These are phyloP conservation scores for Pestalotiopsis sp. DNA, from an alignment of 2,329 filamentous ascomycete species.

Conservation along the genomic window DNA sequence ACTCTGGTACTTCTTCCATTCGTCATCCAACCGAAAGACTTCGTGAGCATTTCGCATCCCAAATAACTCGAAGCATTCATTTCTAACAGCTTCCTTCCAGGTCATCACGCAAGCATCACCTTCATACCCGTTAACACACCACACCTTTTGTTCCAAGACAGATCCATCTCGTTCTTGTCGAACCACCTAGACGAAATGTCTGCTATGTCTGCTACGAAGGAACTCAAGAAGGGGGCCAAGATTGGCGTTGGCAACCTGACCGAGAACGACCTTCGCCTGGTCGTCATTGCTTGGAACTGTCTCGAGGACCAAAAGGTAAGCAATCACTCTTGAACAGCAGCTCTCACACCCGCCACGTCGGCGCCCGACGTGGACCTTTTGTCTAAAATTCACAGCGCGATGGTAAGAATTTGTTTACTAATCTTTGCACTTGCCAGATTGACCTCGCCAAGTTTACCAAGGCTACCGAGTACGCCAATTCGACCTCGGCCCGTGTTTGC, in stretches of 20 bases:
- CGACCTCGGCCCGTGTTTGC: background rate
- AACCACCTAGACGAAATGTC: background rate
- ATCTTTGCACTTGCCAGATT: background rate
- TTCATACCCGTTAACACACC: too few relatives aligned
- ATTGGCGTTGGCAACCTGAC: background rate
- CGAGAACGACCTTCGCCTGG: background rate
- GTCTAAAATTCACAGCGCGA: background rate
- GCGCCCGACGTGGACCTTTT: background rate
- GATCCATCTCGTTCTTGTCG: background rate
- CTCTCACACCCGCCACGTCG: background rate
- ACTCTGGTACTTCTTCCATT: too few relatives aligned
- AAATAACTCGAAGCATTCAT: too few relatives aligned
- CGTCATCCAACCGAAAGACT: too few relatives aligned
- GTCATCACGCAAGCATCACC: too few relatives aligned
- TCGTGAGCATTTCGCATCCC: too few relatives aligned
- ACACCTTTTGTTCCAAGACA: too few relatives aligned
- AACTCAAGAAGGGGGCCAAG: background rate
- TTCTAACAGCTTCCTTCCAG: too few relatives aligned
- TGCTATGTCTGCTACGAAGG: background rate
- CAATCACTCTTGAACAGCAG: background rate
- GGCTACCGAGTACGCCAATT: background rate
- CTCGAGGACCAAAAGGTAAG: background rate
- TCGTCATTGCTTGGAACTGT: conserved; percentile 9
- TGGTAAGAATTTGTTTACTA: background rate
- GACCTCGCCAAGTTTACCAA: background rate